Evolutionary conservation across 2,329 filamentous ascomycete species (phyloP), one percentile per base, ranked within the genome.

Genomic region (Canariomyces notabilis): DNA sequence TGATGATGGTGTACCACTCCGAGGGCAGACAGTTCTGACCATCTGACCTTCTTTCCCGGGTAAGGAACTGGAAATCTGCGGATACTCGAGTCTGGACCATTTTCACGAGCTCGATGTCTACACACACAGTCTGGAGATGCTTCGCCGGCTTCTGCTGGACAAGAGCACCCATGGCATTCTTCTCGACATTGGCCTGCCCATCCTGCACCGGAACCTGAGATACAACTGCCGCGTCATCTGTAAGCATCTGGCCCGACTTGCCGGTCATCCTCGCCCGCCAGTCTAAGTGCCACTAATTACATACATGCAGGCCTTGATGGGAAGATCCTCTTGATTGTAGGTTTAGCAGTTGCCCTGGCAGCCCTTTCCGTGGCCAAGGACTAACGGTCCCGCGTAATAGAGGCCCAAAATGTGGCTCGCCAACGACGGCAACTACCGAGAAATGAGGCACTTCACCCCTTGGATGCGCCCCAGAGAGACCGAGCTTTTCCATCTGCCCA

Each of bases 251-350:
- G 26, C 7, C 9, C 8, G 11, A 4, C 7, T 15, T 14, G 18
- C n/a, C n/a, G n/a, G n/a, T n/a, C n/a, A n/a, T n/a, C n/a, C n/a
- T n/a, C n/a, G n/a, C n/a, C n/a, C n/a, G n/a, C n/a, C n/a, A n/a
- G 5, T 3, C 9, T 12, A 7, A 22, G 6, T 16, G n/a, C 14
- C 16, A 12, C 9, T 22, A 29, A 12, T 23, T 6, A 22, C 15
- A 11, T 23, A 29, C 4, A 29, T 29, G 14, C 34, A 50, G 70
- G 72, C 50, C 71, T 80, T 41, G 77, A 89, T 55, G 75, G 79
- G 41, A 80, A 82, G 65, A 82, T 90, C 16, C 66, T 89, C 15
- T 70, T 84, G 48, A 83, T 93, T 47, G 72, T 85, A 9, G 85
- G 85, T 0, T 6, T n/a, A 33, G 14, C n/a, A n/a, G n/a, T n/a